These are phyloP conservation scores for Westerdykella sp. DNA, from an alignment of 2,329 filamentous ascomycete genomes.

Conservation along the genomic window DNA sequence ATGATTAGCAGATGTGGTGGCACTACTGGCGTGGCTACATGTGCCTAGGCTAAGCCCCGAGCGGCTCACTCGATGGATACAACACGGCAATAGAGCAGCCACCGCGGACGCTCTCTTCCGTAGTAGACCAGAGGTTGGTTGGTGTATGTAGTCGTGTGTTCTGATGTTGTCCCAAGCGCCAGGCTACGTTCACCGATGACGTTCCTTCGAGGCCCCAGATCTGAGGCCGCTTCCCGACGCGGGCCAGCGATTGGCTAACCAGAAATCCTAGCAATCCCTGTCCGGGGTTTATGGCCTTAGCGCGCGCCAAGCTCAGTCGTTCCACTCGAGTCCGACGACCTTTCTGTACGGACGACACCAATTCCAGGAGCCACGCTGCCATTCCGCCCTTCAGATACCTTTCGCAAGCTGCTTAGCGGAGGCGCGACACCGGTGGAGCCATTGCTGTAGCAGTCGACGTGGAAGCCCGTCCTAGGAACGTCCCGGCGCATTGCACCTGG, in stretches of 20 bases:
- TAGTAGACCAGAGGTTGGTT: too few species aligned
- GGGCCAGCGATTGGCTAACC: neutral
- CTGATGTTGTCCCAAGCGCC: too few species aligned
- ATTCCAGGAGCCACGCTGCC: too few species aligned
- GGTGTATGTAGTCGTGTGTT: too few species aligned
- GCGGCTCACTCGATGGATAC: neutral
- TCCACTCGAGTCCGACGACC: constrained; percentile 6
- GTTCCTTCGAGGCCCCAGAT: neutral
- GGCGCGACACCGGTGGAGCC: too few species aligned
- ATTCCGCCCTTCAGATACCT: too few species aligned
- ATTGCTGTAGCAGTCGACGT: too few species aligned
- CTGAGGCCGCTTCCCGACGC: neutral
- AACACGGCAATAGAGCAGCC: too few species aligned
- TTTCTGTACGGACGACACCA: neutral
- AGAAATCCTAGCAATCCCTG: neutral
- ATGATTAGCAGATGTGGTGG: neutral
- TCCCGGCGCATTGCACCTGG: too few species aligned
- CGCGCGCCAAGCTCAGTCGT: constrained; percentile 6
- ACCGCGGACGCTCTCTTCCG: too few species aligned
- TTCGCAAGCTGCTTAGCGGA: too few species aligned
- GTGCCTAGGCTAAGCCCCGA: neutral
- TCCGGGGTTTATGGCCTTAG: neutral
- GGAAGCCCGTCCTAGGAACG: too few species aligned
- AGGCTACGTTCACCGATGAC: neutral
- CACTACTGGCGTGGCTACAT: neutral